Percentiles rank a stretch among this genome's conserved stretches.
Evolutionary conservation across 208 protist genomes (phyloP).

Genomic region (Histomonas meleagridis): DNA sequence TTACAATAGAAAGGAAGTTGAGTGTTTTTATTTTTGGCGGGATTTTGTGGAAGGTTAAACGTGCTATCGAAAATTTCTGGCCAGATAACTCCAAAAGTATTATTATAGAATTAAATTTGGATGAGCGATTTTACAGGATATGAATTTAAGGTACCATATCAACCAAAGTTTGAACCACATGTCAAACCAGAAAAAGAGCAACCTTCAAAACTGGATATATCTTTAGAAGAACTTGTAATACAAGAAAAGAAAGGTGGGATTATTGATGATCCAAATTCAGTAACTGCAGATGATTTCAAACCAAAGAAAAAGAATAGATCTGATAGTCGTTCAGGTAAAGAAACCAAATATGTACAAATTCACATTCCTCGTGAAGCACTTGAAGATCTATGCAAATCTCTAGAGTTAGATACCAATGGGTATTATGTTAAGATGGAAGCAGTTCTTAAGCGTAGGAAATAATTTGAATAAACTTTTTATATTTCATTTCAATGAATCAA

Average conservation of each 20-base stretch:
- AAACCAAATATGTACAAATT: not conserved
- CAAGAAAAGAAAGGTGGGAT: not conserved
- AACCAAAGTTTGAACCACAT: not conserved
- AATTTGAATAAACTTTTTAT: no score
- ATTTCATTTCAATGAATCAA: no score
- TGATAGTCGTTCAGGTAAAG: no score
- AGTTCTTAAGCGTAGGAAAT: no score
- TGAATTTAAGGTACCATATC: not conserved
- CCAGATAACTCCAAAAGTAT: no score
- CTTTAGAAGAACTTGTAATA: not conserved
- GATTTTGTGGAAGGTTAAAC: no score
- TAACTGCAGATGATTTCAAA: not conserved
- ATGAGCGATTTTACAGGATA: not conserved
- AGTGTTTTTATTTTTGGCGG: no score
- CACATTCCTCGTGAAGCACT: not conserved
- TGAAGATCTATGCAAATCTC: not conserved
- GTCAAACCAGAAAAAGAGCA: not conserved
- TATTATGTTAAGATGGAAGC: slow-evolving; percentile 16
- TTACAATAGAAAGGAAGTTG: no score
- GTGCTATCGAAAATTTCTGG: no score
- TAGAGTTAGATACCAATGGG: not conserved
- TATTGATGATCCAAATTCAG: not conserved
- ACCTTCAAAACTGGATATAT: not conserved
- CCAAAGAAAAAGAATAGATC: no score
- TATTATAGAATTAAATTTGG: not conserved